A percentile compares a stretch with the other conserved stretches of the same genome.
These are phyloP conservation scores for Hypoxylon fragiforme DNA, from an alignment of 495 filamentous ascomycete species.

Conservation along the genomic window DNA sequence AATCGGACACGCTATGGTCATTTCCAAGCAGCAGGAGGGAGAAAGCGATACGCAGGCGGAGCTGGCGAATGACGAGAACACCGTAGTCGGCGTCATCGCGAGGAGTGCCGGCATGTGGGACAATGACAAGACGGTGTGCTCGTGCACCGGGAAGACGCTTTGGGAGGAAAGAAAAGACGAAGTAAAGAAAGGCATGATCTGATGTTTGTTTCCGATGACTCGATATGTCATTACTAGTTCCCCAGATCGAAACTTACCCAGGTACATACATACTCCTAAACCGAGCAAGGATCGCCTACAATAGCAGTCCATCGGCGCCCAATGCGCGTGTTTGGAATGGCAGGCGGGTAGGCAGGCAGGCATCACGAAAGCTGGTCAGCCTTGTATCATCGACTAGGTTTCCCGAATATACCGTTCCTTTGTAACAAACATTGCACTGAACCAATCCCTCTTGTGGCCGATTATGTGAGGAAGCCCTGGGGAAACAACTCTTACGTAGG, in stretches of 20 bases:
- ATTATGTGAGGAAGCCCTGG: conserved; percentile 7
- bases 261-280: conserved; percentile 6
- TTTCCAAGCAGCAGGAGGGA: conserved; percentile 62
- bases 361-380: no score
- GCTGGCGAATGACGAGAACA: conserved; percentile 73
- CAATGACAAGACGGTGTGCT: conserved; percentile 95
- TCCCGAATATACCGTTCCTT: not conserved
- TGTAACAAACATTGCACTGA: not conserved
- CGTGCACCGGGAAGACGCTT: conserved; percentile 94
- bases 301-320: conserved; percentile 2
- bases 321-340: not conserved
- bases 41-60: conserved; percentile 50
- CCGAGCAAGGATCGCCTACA: conserved; percentile 3
- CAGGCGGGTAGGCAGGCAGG: no score
- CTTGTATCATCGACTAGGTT: not conserved
- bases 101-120: conserved; percentile 96
- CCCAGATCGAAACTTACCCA: no score
- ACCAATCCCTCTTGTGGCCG: not conserved
- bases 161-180: conserved; percentile 97
- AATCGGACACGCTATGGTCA: conserved; percentile 86
- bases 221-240: no score
- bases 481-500: conserved; percentile 4
- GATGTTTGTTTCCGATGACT: conserved; percentile 9
- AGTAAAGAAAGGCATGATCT: conserved; percentile 79
- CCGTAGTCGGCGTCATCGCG: conserved; percentile 88